Evolutionary conservation across 1,284 basidiomycete species (phyloP).

Genomic region (Ganoderma leucocontextum): DNA sequence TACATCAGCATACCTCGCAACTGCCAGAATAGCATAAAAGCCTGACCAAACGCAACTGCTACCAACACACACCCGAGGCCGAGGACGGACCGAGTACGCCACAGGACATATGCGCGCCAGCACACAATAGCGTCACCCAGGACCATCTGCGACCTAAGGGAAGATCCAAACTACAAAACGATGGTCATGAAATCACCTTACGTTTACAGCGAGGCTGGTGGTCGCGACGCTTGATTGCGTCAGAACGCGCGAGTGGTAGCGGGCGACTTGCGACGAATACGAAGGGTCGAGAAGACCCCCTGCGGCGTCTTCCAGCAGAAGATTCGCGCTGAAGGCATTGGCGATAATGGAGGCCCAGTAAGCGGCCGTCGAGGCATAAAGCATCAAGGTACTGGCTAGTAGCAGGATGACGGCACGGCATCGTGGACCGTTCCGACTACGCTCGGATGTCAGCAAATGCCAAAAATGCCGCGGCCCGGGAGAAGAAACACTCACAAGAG

Average conservation of each 20-base stretch:
- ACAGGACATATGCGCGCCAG: constrained; percentile 1
- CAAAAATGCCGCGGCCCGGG: neutral
- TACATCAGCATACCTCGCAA: neutral
- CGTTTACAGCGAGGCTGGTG: neutral
- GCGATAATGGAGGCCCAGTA: neutral
- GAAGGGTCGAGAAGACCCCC: neutral
- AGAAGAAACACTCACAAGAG: neutral
- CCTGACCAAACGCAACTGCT: neutral
- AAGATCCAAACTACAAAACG: neutral
- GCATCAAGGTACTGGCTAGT: neutral
- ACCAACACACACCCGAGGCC: neutral
- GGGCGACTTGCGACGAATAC: neutral
- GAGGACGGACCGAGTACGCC: constrained; percentile 1
- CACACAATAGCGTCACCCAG: neutral
- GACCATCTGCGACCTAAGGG: neutral
- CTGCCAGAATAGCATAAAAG: no score
- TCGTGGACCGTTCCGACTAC: neutral
- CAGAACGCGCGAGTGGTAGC: neutral
- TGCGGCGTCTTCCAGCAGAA: neutral
- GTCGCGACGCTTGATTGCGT: neutral
- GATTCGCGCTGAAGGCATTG: neutral
- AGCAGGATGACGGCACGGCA: neutral
- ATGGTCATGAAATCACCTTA: neutral
- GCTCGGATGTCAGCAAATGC: neutral
- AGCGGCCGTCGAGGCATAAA: neutral